Evolutionary conservation across 192 early-diverging fungal genomes (phyloP), one percentile per base, ranked within the genome.

Genomic region (Mycoemilia scoparia): DNA sequence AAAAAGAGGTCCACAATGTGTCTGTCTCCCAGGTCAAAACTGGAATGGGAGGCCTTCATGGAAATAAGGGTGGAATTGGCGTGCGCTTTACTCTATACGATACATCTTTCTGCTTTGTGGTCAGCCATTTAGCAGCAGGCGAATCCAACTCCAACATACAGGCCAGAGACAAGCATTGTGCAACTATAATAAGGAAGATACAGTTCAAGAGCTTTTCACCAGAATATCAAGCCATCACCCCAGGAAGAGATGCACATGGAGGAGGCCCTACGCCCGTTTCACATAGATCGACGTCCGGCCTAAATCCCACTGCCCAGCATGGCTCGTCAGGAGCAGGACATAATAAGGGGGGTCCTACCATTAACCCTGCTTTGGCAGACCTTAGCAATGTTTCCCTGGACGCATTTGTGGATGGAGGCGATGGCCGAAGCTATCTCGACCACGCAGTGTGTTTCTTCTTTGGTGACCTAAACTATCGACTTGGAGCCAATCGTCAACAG

Each of bases 401-500:
- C 30, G 39, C 58, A 5, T 49, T 46, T 50, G 58, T 49, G 4
- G 51, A 73, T 24, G 88, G 86, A 31, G 92, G 89, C 27, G 87
- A 97, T 49, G 92, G 92, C 13, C 63, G 70, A n/a, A 50, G 69
- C 27, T 73, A 84, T 16, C 43, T 88, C 49, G 87, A 84, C 43
- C 79, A 84, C 36, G 74, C 73, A 23, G 46, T 67, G 15, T 71
- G 70, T 37, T 74, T 83, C 53, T 64, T 80, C 14, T 71, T 74
- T n/a, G 89, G 89, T n/a, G 93, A 96, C 51, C 67, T 93, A 21
- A 96, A 96, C 54, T 96, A 92, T 56, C 73, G 92, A 12, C 84
- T 95, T 38, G 71, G 81, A 21, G 57, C 76, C 39, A 31, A 63
- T 5, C 75, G 85, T 11, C 64, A 76, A 24, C 50, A 64, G 20